These are phyloP conservation scores for Tolypocladium amazonense DNA, from an alignment of 2,329 filamentous ascomycete genomes.

Conservation along the genomic window DNA sequence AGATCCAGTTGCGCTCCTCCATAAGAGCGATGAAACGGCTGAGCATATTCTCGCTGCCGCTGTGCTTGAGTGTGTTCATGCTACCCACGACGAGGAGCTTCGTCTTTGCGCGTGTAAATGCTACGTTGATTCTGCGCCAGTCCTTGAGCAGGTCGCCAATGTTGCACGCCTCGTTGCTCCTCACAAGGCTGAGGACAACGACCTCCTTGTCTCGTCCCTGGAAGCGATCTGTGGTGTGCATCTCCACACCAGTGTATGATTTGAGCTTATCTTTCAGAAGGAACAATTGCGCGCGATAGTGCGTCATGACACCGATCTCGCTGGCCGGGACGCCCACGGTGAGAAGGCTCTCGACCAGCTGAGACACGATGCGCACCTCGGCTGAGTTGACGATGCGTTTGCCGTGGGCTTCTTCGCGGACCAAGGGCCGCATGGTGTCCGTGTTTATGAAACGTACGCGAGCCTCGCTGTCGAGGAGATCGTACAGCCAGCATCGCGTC, in stretches of 20 bases:
- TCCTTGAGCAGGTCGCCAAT: slow-evolving; percentile 91
- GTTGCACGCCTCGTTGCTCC: slow-evolving; percentile 68
- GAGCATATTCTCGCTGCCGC: slow-evolving; percentile 65
- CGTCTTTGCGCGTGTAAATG: slow-evolving; percentile 83
- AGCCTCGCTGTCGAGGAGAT: slow-evolving; percentile 56
- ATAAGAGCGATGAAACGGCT: slow-evolving; percentile 67
- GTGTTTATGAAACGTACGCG: slow-evolving; percentile 88
- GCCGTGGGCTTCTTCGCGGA: slow-evolving; percentile 65
- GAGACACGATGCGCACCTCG: slow-evolving; percentile 68
- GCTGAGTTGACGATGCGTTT: slow-evolving; percentile 79
- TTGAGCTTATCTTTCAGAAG: slow-evolving; percentile 66
- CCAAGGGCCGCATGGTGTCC: slow-evolving; percentile 54
- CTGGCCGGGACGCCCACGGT: slow-evolving; percentile 60
- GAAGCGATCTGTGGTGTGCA: slow-evolving; percentile 95
- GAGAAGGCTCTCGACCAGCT: slow-evolving; percentile 73
- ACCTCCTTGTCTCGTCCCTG: slow-evolving; percentile 95
- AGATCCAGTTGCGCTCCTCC: slow-evolving; percentile 67
- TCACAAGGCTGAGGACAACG: slow-evolving; percentile 75
- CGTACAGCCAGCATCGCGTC: slow-evolving; percentile 62
- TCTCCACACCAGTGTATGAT: slow-evolving; percentile 58
- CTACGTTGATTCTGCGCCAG: slow-evolving; percentile 90
- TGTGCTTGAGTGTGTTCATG: slow-evolving; percentile 63
- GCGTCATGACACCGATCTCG: slow-evolving; percentile 90
- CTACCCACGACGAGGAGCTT: slow-evolving; percentile 87
- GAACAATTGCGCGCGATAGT: slow-evolving; percentile 87